Evolutionary conservation across 2,329 filamentous ascomycete genomes (phyloP).

Genomic region (Talaromyces amestolkiae): DNA sequence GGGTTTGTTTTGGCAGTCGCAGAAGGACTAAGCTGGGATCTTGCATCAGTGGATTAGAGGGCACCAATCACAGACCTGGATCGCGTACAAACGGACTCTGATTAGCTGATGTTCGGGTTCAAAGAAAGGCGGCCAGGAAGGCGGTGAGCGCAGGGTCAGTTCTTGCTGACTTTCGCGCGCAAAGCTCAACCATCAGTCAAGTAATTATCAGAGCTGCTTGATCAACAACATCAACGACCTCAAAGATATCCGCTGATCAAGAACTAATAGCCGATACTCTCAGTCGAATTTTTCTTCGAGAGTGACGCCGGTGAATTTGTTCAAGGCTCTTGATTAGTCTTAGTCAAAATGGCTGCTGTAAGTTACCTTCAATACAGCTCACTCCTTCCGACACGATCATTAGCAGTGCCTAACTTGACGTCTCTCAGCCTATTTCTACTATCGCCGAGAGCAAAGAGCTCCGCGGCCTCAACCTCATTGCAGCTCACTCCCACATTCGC

Average conservation of each 20-base stretch:
- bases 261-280: background rate
- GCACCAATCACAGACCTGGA: background rate
- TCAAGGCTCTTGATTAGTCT: background rate
- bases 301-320: background rate
- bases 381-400: background rate
- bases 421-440: conserved; percentile 64
- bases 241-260: background rate
- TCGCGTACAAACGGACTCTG: background rate
- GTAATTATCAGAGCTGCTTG: background rate
- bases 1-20: background rate
- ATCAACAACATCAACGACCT: background rate
- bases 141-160: conserved; percentile 11
- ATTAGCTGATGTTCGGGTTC: background rate
- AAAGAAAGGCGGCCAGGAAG: conserved; percentile 11
- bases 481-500: conserved; percentile 95
- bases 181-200: background rate
- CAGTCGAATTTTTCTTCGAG: background rate
- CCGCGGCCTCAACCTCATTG: conserved; percentile 93
- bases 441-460: conserved; percentile 95
- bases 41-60: background rate
- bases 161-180: background rate
- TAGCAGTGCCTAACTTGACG: background rate
- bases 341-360: conserved; percentile 18
- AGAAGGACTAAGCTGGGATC: background rate
- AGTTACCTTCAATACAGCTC: conserved; percentile 7